phyloP scores from a whole-genome alignment of 306 rosid genomes.

The Canavalia ensiformis region DNA sequence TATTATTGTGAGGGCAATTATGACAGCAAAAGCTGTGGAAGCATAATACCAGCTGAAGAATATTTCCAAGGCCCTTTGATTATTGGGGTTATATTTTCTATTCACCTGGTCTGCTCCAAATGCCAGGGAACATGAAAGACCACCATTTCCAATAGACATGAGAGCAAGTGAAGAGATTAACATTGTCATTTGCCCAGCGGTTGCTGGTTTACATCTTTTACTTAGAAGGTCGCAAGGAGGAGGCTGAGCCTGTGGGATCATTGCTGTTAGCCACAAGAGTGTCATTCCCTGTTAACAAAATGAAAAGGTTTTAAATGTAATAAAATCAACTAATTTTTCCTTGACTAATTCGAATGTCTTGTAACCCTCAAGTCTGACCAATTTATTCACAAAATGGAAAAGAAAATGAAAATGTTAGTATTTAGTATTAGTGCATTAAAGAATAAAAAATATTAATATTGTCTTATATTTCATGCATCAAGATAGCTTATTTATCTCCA shows the following conservation, averaged over 20 bases:
- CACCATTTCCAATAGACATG: slow-evolving; percentile 71
- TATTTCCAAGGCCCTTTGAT: slow-evolving; percentile 59
- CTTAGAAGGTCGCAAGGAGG: slow-evolving; percentile 54
- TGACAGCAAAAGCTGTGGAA: slow-evolving; percentile 52
- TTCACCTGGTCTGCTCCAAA: slow-evolving; percentile 78
- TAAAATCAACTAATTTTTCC: slow-evolving; percentile 2
- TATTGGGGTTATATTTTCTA: slow-evolving; percentile 55
- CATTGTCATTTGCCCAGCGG: slow-evolving; percentile 55
- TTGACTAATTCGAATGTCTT: neutral
- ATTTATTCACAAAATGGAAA: too few relatives aligned
- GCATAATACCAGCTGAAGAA: slow-evolving; percentile 78
- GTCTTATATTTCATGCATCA: too few relatives aligned
- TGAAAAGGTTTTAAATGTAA: neutral
- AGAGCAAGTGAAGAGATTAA: slow-evolving; percentile 56
- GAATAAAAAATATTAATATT: too few relatives aligned
- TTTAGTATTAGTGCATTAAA: too few relatives aligned
- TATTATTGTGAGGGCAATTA: slow-evolving; percentile 65
- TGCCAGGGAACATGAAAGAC: slow-evolving; percentile 69
- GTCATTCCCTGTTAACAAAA: slow-evolving; percentile 58
- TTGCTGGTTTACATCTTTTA: slow-evolving; percentile 56
- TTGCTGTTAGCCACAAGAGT: slow-evolving; percentile 69
- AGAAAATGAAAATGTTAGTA: too few relatives aligned
- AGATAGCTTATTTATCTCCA: too few relatives aligned
- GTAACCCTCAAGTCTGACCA: too few relatives aligned
- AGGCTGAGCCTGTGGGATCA: slow-evolving; percentile 68